Base-by-base conservation (phyloP, 345 rosid species). In the Moringa oleifera region DNA sequence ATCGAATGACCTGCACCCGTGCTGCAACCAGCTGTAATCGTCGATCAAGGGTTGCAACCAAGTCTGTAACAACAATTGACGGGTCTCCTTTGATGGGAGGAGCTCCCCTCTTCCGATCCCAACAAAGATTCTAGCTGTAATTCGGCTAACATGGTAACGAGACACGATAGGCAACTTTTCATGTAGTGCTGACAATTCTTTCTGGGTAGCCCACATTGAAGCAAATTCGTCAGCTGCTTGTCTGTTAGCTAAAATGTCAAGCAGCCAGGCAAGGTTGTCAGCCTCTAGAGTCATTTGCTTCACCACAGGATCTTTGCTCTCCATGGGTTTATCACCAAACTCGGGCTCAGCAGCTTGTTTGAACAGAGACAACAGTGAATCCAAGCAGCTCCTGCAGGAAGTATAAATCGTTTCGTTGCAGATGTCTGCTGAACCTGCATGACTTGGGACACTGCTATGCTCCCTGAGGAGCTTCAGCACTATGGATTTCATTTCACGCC, bases 51-150 rank as follows among this genome's bases (percentile, higher is more conserved):
- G 97, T 73, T 93, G 92, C 67, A 93, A 70, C 99, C 99, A 94
- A 21, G 92, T 88, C 25, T 77, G 81, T 62, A 94, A 65, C 75
- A 94, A 64, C 75, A 77, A 20, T 25, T 76, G 83, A 25, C 95
- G 85, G 13, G 85, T 90, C 59, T 94, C 96, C 79, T 94, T 94
- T 1, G 79, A 73, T 6, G 97, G 99, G 61, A 94, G 75, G 72
- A 94, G 50, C 75, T 94, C 96, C 74, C 96, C 96, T 75, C 83
- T 83, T 21, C 99, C 99, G 7, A 94, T 86, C 25, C 99, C 99
- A 18, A 94, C 84, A 23, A 90, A 90, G 21, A 94, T 53, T 70
- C 92, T 67, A 4, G 88, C 85, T 2, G 97, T 88, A 52, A 94
- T 77, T 75, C 89, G 83, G 81, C 92, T 94, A 58, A 90, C 80